Percentiles rank a stretch among this genome's conserved stretches.
These are phyloP conservation scores for Colletotrichum sp. DNA, from an alignment of 2,329 filamentous ascomycete species.

Conservation along the genomic window DNA sequence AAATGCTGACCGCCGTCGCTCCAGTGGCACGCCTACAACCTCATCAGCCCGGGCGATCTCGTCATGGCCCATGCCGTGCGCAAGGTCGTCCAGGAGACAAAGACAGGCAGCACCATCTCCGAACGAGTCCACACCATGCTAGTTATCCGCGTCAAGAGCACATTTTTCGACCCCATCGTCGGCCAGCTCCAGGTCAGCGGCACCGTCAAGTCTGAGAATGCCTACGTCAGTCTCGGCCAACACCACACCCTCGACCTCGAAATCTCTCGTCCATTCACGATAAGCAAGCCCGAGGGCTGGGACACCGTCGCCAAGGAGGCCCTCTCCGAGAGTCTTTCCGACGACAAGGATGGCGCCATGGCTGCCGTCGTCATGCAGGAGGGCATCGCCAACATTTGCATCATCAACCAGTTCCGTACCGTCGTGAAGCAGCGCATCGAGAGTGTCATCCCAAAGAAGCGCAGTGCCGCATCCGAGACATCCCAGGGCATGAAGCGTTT, in stretches of 20 bases:
- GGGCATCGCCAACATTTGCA: conserved; percentile 80
- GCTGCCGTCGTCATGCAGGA: conserved; percentile 96
- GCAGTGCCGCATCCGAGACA: conserved; percentile 67
- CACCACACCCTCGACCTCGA: conserved; percentile 79
- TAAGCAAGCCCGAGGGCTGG: conserved; percentile 83
- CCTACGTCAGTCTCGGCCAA: conserved; percentile 57
- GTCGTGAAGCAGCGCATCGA: conserved; percentile 75
- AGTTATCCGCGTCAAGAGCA: conserved; percentile 61
- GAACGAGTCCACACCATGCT: conserved; percentile 63
- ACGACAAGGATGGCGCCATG: conserved; percentile 80
- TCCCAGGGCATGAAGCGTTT: conserved; percentile 78
- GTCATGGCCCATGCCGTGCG: conserved; percentile 61
- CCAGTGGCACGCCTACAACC: conserved; percentile 67
- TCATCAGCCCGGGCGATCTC: conserved; percentile 59
- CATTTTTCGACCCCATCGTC: conserved; percentile 62
- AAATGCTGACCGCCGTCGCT: neutral
- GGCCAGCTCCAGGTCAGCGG: conserved; percentile 63
- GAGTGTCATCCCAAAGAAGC: conserved; percentile 70
- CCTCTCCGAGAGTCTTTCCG: conserved; percentile 78
- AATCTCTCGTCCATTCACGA: conserved; percentile 82
- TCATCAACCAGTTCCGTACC: conserved; percentile 82
- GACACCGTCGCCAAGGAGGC: conserved; percentile 85
- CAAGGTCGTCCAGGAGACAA: conserved; percentile 56
- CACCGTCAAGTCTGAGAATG: conserved; percentile 57
- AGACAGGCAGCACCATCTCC: conserved; percentile 51